Base-by-base conservation (phyloP, 1,284 basidiomycete genomes). In the Ceratobasidium sp. region DNA sequence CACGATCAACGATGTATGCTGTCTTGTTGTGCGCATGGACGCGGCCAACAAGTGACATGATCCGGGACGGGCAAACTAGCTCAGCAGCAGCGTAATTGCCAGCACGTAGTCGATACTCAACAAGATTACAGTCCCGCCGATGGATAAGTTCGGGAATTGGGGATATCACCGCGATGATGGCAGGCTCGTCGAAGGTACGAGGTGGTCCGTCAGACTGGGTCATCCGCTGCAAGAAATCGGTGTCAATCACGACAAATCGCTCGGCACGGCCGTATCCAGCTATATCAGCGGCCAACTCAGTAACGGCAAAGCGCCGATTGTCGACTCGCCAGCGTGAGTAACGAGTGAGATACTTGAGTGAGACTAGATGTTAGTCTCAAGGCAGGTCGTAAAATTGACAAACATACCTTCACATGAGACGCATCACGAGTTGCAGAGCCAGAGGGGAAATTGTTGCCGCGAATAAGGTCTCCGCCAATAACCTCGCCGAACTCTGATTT, bases 221-320 rank as follows among this genome's bases (percentile, higher is more conserved):
- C n/a, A 58, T 8, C 7, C 38, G 9, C 26, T 21, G 32, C 38
- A 58, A 58, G 55, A 41, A 32, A 18, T 58, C n/a, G 6, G 55
- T 32, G n/a, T 58, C 30, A n/a, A 58, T 26, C 30, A 58, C 55
- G n/a, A 58, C 38, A n/a, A 58, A 58, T 32, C 26, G 26, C n/a
- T 58, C 32, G 30, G 35, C 55, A 35, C 35, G 32, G 8, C 55
- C 55, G 32, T 58, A 58, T 14, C 55, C 38, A n/a, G 32, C 32
- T 21, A 13, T 7, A 9, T 54, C 50, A 21, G 26, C 50, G 32
- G 50, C 6, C 23, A 54, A 21, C 32, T 28, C 50, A 54, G 32
- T 21, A 28, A 28, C 32, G 50, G 32, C 23, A 28, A 28, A 9
- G 26, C 23, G 50, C n/a, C n/a, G n/a, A n/a, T n/a, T n/a, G 32